These are phyloP conservation scores for Colletotrichum tanaceti DNA, from an alignment of 2,329 filamentous ascomycete genomes.

Conservation along the genomic window DNA sequence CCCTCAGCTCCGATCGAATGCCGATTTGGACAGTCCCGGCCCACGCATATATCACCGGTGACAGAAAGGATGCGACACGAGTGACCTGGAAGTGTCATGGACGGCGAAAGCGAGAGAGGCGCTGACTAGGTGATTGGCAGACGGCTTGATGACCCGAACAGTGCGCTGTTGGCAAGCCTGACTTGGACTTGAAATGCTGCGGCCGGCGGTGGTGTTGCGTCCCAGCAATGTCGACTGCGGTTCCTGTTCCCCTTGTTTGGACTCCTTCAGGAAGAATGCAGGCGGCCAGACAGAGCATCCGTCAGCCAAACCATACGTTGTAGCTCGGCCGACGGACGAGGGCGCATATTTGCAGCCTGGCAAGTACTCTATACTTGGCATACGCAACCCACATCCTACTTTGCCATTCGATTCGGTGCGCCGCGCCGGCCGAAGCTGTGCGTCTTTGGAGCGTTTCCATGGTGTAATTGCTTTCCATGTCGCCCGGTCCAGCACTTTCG, in stretches of 20 bases:
- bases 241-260: background rate
- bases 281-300: background rate
- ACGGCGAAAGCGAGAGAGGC: background rate
- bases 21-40: conserved; percentile 11
- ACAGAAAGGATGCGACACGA: conserved; percentile 14
- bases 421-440: conserved; percentile 15
- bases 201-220: background rate
- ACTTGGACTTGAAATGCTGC: background rate
- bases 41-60: conserved; percentile 20
- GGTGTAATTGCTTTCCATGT: background rate
- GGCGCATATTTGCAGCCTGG: conserved; percentile 25
- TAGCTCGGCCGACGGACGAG: conserved; percentile 20
- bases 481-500: conserved; percentile 6
- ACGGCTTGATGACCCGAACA: background rate
- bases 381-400: conserved; percentile 26
- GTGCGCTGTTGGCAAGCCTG: conserved; percentile 12
- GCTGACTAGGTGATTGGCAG: conserved; percentile 17
- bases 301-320: conserved; percentile 20
- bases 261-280: no score
- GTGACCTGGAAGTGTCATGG: conserved; percentile 12
- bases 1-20: conserved; percentile 24
- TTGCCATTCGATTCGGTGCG: conserved; percentile 19
- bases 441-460: conserved; percentile 23
- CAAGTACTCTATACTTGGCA: conserved; percentile 30
- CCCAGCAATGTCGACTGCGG: background rate